Evolutionary conservation across 768 basidiomycete species (phyloP).

Genomic region (Auriscalpium vulgare): DNA sequence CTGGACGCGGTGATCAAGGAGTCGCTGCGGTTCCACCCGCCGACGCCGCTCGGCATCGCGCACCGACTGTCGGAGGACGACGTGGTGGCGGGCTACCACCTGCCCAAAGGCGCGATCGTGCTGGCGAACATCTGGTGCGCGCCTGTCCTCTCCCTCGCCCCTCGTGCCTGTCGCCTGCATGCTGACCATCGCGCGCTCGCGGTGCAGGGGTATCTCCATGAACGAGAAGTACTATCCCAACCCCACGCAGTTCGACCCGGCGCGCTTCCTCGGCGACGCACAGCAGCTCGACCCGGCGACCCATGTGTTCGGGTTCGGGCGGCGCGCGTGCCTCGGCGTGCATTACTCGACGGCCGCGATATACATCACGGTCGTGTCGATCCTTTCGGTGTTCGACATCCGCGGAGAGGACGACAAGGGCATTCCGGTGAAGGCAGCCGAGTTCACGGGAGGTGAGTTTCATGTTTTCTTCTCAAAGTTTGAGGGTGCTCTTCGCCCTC

Average conservation of each 20-base stretch:
- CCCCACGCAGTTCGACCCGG: constrained; percentile 8
- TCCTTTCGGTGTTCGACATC: constrained; percentile 11
- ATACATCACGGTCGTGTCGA: constrained; percentile 10
- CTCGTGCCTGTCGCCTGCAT: not conserved
- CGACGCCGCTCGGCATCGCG: constrained; percentile 19
- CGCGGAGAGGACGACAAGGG: constrained; percentile 9
- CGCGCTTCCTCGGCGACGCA: constrained; percentile 4
- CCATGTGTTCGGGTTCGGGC: constrained; percentile 12
- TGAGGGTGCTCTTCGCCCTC: too few species aligned
- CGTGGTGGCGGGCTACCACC: constrained; percentile 23
- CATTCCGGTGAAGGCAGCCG: constrained; percentile 6
- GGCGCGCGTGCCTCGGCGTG: constrained; percentile 11
- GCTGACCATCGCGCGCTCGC: not conserved
- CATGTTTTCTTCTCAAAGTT: too few species aligned
- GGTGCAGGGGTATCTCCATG: constrained; percentile 10
- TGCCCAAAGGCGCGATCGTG: constrained; percentile 27
- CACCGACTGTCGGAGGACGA: constrained; percentile 27
- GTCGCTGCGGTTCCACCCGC: constrained; percentile 13
- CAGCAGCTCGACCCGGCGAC: constrained; percentile 12
- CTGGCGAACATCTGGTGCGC: constrained; percentile 27
- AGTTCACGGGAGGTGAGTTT: constrained; percentile 12
- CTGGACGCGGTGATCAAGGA: constrained; percentile 15
- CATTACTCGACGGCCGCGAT: constrained; percentile 10
- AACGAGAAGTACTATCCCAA: constrained; percentile 10
- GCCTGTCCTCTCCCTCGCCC: too few species aligned